Evolutionary conservation across 768 basidiomycete species (phyloP).

Genomic region (Inosperma sp.): DNA sequence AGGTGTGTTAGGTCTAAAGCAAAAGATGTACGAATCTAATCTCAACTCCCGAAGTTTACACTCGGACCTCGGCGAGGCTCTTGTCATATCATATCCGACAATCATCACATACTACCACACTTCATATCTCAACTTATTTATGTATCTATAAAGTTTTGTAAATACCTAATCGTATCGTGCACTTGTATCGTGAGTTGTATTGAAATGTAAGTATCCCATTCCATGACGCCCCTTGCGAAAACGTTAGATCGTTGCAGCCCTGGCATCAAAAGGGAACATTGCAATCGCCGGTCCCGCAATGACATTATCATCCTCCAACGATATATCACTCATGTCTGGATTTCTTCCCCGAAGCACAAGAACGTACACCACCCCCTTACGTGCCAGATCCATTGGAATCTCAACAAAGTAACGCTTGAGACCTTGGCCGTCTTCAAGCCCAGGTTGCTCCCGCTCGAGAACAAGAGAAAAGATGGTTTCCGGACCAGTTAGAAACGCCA

Average conservation of each 20-base stretch:
- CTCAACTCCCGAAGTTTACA: no score
- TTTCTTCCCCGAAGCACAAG: slow-evolving; percentile 36
- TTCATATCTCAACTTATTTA: no score
- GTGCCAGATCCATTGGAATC: slow-evolving; percentile 38
- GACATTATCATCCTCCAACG: slow-evolving; percentile 38
- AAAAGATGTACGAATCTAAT: no score
- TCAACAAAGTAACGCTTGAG: slow-evolving; percentile 27
- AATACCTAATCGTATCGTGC: background rate
- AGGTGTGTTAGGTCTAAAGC: no score
- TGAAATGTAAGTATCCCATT: no score
- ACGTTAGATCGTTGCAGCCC: no score
- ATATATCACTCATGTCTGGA: slow-evolving; percentile 15
- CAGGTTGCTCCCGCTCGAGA: slow-evolving; percentile 2
- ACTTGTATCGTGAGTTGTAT: background rate
- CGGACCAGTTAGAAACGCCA: slow-evolving; percentile 49
- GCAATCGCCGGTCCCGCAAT: slow-evolving; percentile 55
- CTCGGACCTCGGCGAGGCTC: no score
- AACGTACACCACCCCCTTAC: slow-evolving; percentile 47
- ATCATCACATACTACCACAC: no score
- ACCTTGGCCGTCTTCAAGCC: background rate
- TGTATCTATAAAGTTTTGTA: no score
- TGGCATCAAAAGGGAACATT: slow-evolving; percentile 35
- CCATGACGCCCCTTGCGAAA: no score
- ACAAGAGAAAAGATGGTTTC: slow-evolving; percentile 38
- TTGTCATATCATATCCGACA: no score